Base-by-base conservation (phyloP, 768 basidiomycete genomes). In the Clavulina sp. region DNA sequence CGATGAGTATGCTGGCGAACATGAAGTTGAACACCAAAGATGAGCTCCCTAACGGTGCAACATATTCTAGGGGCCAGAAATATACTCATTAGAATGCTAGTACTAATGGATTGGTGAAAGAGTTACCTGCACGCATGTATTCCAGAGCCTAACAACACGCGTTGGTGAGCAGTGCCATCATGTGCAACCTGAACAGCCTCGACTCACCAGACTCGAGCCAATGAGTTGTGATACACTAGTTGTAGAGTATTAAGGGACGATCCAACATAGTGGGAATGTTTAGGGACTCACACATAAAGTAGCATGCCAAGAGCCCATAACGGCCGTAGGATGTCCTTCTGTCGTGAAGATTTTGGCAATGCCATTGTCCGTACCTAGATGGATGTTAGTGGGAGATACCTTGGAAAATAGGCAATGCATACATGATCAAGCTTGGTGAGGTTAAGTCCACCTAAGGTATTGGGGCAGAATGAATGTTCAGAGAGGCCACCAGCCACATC, bases 21-120 rank as follows among this genome's bases (percentile, higher is more conserved):
- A 95, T 70, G 62, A 95, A 92, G 64, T 97, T 97, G 70, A 97
- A 96, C 52, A 97, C 78, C 56, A 97, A 77, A 9, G 88, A 85
- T 7, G 88, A 84, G 0, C 87, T 88, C 13, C 93, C 92, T 3
- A 97, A 74, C 2, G 92, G 92, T 1, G 93, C 93, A 52, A 97
- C 92, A 64, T 95, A 96, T 76, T 93, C 86, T 78, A 16, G 52
- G 52, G 54, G 60, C 4, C 52, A 6, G 61, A 61, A n/a, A 66
- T 38, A 38, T 38, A 13, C 36, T 38, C 21, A 38, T 21, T 13
- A 13, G 36, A 13, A 38, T 38, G 36, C 21, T n/a, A 26, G 9
- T 9, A 13, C 9, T 46, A 7, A 47, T 19, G 29, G 7, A 4
- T 26, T 23, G 26, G 41, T 34, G 57, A 40, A 41, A 16, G 16